Evolutionary conservation across 2,329 filamentous ascomycete species (phyloP).

Genomic region (Sphaceloma murrayae): DNA sequence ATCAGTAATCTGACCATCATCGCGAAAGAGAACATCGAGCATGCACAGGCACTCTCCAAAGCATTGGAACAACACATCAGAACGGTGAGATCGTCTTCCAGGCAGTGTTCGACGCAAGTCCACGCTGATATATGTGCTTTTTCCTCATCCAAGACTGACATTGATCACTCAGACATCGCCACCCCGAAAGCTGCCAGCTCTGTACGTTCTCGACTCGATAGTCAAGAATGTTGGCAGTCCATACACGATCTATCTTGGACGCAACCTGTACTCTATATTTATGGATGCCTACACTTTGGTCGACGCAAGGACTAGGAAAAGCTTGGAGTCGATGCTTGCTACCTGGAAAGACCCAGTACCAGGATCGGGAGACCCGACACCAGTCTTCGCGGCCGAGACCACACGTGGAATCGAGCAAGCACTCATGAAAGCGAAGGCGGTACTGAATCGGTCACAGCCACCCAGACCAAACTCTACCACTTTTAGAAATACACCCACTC

Average conservation of each 20-base stretch:
- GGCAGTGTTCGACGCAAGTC: no score
- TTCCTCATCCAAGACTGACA: background rate
- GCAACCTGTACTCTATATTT: constrained; percentile 85
- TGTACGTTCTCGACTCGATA: constrained; percentile 96
- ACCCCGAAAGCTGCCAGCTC: constrained; percentile 80
- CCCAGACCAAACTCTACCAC: constrained; percentile 39
- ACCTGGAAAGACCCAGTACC: constrained; percentile 98
- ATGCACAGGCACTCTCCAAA: constrained; percentile 85
- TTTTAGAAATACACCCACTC: constrained; percentile 63
- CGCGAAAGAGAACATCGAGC: constrained; percentile 92
- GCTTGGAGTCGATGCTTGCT: constrained; percentile 94
- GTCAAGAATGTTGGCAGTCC: constrained; percentile 98
- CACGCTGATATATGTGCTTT: background rate
- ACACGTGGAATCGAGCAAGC: constrained; percentile 90
- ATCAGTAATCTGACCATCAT: constrained; percentile 97
- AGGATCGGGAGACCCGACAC: constrained; percentile 82
- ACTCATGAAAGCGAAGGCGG: constrained; percentile 67
- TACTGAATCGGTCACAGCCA: constrained; percentile 48
- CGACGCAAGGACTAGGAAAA: constrained; percentile 68
- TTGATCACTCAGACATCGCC: constrained; percentile 87
- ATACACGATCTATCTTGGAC: constrained; percentile 89
- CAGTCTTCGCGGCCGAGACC: constrained; percentile 80
- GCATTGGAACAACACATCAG: constrained; percentile 88
- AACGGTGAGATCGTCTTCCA: constrained; percentile 57
- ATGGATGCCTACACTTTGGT: constrained; percentile 94